Percentiles rank a stretch among this genome's conserved stretches.
phyloP scores from a whole-genome alignment of 2,329 filamentous ascomycete species.

The Trichoderma aggressivum region DNA sequence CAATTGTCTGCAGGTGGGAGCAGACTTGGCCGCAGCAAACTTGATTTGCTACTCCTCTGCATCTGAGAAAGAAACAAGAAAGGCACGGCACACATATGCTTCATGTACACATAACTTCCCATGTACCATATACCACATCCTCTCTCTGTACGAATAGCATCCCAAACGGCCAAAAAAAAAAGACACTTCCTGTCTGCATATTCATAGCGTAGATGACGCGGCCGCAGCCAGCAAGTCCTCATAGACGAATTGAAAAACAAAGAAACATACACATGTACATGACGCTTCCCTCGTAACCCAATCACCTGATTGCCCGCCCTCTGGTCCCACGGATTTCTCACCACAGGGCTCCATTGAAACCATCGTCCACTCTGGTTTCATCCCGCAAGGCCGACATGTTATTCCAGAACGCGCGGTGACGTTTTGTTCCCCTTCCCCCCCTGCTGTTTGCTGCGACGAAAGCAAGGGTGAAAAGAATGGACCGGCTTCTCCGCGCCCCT shows the following conservation, averaged over 20 bases:
- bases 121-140: neutral
- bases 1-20: too few relatives aligned
- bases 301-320: neutral
- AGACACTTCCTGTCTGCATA: neutral
- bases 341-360: neutral
- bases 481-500: neutral
- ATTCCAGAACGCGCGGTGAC: neutral
- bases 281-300: neutral
- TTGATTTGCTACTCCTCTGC: neutral
- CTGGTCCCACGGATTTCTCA: neutral
- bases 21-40: neutral
- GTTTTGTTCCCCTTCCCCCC: neutral
- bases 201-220: conserved; percentile 3
- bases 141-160: conserved; percentile 1
- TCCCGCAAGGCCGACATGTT: neutral
- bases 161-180: neutral
- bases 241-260: neutral
- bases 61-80: neutral
- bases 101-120: neutral
- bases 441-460: too few relatives aligned
- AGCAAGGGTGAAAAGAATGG: neutral
- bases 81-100: neutral
- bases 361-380: neutral
- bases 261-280: neutral
- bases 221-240: neutral